Evolutionary conservation across 164 flowering plant species (phyloP).

Genomic region (Stephania yunnanensis): DNA sequence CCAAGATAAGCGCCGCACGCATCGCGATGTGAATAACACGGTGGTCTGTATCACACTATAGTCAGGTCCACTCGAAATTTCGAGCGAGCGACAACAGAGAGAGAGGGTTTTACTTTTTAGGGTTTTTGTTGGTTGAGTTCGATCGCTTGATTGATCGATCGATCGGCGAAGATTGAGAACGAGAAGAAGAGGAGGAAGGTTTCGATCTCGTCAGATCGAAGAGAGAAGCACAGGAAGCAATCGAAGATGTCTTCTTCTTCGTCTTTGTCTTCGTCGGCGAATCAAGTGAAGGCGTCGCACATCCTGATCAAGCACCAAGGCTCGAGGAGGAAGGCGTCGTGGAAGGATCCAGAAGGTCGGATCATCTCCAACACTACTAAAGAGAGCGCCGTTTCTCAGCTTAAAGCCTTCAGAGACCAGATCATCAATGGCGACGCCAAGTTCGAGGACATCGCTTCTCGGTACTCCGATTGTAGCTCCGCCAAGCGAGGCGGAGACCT

Average conservation of each 20-base stretch:
- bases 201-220: constrained; percentile 30
- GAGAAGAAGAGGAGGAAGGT: constrained; percentile 52
- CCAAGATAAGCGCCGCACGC: too few relatives aligned
- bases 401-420: constrained; percentile 55
- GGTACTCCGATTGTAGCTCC: constrained; percentile 84
- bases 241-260: constrained; percentile 22
- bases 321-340: constrained; percentile 80
- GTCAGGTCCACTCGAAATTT: too few relatives aligned
- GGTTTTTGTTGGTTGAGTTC: too few relatives aligned
- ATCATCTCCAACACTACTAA: constrained; percentile 58
- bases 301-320: constrained; percentile 88
- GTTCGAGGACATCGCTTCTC: constrained; percentile 68
- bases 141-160: neutral
- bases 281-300: constrained; percentile 43
- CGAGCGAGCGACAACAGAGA: too few relatives aligned
- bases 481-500: constrained; percentile 99
- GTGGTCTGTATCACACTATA: too few relatives aligned
- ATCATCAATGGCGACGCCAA: constrained; percentile 64
- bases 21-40: too few relatives aligned
- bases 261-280: neutral
- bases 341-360: constrained; percentile 94
- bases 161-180: constrained; percentile 33
- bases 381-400: constrained; percentile 69
- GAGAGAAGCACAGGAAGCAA: constrained; percentile 24
- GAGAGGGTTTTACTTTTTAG: too few relatives aligned